phyloP scores from a whole-genome alignment of 2,329 filamentous ascomycete species.

The Chaetoscypha palmicola region DNA sequence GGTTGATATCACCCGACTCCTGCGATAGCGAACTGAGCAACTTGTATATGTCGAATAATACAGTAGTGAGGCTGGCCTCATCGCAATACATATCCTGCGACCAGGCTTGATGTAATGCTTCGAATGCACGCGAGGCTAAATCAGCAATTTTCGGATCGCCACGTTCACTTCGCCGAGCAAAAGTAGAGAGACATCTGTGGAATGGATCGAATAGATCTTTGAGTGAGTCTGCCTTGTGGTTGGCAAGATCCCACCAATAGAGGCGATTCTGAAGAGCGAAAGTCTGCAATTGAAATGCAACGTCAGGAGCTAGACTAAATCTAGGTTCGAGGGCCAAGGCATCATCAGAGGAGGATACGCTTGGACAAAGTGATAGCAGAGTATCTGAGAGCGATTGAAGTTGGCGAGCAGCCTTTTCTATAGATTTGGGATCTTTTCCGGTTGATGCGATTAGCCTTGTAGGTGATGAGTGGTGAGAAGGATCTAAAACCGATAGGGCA shows the following conservation, averaged over 20 bases:
- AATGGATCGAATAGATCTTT: conserved; percentile 62
- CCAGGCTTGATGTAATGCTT: conserved; percentile 17
- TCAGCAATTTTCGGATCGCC: conserved; percentile 19
- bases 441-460: conserved; percentile 46
- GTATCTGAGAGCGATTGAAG: conserved; percentile 60
- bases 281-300: conserved; percentile 55
- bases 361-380: conserved; percentile 60
- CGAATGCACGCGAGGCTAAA: conserved; percentile 17
- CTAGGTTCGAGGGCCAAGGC: conserved; percentile 44
- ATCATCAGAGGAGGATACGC: conserved; percentile 58
- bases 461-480: conserved; percentile 49
- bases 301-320: conserved; percentile 48
- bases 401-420: conserved; percentile 54
- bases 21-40: conserved; percentile 44
- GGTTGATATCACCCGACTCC: conserved; percentile 38
- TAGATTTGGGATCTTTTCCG: conserved; percentile 36
- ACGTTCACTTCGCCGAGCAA: conserved; percentile 42
- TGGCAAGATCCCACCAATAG: conserved; percentile 58
- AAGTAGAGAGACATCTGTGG: conserved; percentile 54
- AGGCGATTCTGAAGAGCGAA: conserved; percentile 55
- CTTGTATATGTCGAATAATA: conserved; percentile 35
- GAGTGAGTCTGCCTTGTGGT: conserved; percentile 51
- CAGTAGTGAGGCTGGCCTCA: conserved; percentile 9
- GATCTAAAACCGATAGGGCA: conserved; percentile 47
- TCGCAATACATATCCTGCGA: conserved; percentile 17